Evolutionary conservation across 148 eudicot genomes (phyloP).

Genomic region (Camellia granthamiana): DNA sequence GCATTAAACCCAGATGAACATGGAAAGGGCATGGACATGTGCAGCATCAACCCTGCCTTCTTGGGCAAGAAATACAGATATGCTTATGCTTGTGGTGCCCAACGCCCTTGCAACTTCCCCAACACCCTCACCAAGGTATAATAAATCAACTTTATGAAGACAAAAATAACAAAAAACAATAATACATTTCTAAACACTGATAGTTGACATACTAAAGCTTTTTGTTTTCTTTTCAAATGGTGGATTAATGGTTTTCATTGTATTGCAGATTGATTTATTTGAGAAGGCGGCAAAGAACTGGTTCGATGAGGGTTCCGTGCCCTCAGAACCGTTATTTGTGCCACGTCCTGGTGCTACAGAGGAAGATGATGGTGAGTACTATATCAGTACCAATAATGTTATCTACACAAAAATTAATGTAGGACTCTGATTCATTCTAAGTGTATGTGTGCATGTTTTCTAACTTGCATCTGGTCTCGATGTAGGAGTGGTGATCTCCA

Average conservation of each 20-base stretch:
- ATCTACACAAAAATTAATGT: background rate
- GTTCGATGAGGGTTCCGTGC: conserved; percentile 76
- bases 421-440: too few relatives aligned
- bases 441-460: background rate
- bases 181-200: background rate
- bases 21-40: conserved; percentile 96
- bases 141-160: too few relatives aligned
- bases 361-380: conserved; percentile 80
- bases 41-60: conserved; percentile 78
- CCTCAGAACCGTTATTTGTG: conserved; percentile 94
- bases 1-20: conserved; percentile 86
- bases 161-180: background rate
- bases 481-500: conserved; percentile 81
- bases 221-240: background rate
- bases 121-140: conserved; percentile 94
- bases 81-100: conserved; percentile 96
- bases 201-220: background rate
- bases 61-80: conserved; percentile 81
- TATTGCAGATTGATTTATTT: conserved; percentile 65
- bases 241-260: background rate
- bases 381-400: background rate
- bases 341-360: conserved; percentile 81
- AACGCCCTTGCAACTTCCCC: conserved; percentile 94
- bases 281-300: conserved; percentile 79
- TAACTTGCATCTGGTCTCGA: background rate